Conservation (phyloP, 2,329 filamentous ascomycete genomes). For the Monilinia aucupariae region DNA sequence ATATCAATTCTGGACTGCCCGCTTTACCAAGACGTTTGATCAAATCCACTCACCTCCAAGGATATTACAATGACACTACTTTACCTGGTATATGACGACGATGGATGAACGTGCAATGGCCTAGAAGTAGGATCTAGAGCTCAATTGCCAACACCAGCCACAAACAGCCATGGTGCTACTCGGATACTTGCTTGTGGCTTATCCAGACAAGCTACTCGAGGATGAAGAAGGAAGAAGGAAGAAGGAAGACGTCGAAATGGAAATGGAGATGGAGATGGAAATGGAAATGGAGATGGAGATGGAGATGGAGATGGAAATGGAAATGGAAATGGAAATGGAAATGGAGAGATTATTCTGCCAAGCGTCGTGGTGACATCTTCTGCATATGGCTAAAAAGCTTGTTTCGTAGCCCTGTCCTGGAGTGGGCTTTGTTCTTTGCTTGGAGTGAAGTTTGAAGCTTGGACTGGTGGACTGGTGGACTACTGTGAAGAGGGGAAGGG, state of each 20-base stretch:
- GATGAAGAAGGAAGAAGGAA: no score
- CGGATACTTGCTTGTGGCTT: background rate
- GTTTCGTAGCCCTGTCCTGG: constrained; percentile 11
- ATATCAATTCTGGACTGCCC: background rate
- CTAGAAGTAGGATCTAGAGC: background rate
- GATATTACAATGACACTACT: no score
- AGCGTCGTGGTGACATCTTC: constrained; percentile 10
- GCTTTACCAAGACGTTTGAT: background rate
- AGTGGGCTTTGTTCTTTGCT: background rate
- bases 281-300: no score
- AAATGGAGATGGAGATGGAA: no score
- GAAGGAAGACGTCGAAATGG: no score
- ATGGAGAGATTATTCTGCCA: background rate
- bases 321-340: no score
- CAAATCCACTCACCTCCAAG: background rate
- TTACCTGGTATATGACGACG: background rate
- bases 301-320: no score
- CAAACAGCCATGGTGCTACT: no score
- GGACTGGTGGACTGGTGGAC: no score
- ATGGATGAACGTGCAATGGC: background rate
- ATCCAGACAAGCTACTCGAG: background rate
- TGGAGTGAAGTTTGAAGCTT: no score
- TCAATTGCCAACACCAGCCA: background rate
- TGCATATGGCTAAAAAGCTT: constrained; percentile 13
- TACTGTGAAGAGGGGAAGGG: no score